A percentile compares a stretch with the other conserved stretches of the same genome.
These are phyloP conservation scores for Skeletonema marinoi DNA, from an alignment of 108 stramenopile genomes.

Conservation along the genomic window DNA sequence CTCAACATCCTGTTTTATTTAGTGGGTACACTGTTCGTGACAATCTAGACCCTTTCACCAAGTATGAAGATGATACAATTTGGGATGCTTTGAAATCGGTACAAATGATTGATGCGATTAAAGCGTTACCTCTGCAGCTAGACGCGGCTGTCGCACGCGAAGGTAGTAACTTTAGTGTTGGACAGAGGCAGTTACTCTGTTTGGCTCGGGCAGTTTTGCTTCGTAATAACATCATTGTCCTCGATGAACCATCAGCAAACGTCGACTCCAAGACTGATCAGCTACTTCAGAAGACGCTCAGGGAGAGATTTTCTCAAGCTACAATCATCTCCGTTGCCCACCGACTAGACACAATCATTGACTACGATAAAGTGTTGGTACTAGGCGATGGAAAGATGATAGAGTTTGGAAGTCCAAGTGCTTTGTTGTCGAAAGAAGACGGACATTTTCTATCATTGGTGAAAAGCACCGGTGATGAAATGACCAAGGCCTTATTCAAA, in stretches of 20 bases:
- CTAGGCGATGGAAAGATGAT: conserved; percentile 75
- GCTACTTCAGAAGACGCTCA: conserved; percentile 38
- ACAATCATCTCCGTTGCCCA: conserved; percentile 92
- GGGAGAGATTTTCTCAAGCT: conserved; percentile 51
- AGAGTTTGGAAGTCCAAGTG: conserved; percentile 80
- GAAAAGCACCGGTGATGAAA: conserved; percentile 23
- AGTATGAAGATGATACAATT: conserved; percentile 23
- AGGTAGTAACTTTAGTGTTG: conserved; percentile 58
- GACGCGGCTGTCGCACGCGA: conserved; percentile 48
- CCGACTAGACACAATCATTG: conserved; percentile 86
- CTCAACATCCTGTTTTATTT: conserved; percentile 18
- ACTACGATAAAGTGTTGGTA: conserved; percentile 83
- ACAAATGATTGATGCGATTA: conserved; percentile 50
- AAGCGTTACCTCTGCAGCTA: conserved; percentile 20
- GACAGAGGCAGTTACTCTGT: conserved; percentile 74
- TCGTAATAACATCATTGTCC: conserved; percentile 30
- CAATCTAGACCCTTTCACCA: conserved; percentile 18
- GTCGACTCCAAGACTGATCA: conserved; percentile 48
- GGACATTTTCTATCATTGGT: conserved; percentile 44
- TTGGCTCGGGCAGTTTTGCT: conserved; percentile 60
- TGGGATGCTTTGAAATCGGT: conserved; percentile 40
- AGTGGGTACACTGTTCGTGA: conserved; percentile 11
- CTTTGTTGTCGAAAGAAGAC: conserved; percentile 30
- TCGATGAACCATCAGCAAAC: conserved; percentile 60
- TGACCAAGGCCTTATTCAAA: conserved; percentile 3